phyloP scores from a whole-genome alignment of 2,329 filamentous ascomycete species.

The Colletotrichum sp. region DNA sequence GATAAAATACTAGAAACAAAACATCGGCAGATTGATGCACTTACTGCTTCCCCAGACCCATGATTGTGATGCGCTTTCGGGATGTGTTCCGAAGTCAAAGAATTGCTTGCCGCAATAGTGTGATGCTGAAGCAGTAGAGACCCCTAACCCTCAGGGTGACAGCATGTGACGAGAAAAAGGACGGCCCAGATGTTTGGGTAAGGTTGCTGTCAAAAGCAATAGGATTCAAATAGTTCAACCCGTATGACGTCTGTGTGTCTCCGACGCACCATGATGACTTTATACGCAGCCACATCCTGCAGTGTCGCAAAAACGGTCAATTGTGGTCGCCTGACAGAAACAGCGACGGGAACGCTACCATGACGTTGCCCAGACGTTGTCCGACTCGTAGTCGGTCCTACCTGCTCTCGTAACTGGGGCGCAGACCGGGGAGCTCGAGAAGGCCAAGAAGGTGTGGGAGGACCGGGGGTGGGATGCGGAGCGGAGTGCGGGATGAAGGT shows the following conservation, averaged over 20 bases:
- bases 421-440: neutral
- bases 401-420: conserved; percentile 8
- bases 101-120: too few species aligned
- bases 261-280: neutral
- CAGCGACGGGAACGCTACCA: neutral
- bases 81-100: neutral
- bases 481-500: neutral
- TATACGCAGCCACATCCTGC: conserved; percentile 10
- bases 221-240: neutral
- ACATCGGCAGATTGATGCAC: neutral
- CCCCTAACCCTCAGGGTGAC: neutral
- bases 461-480: neutral
- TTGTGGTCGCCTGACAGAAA: neutral
- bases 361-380: conserved; percentile 15
- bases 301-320: neutral
- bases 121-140: neutral
- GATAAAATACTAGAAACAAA: neutral
- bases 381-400: conserved; percentile 14
- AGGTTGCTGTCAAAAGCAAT: neutral
- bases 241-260: neutral
- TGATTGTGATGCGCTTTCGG: neutral
- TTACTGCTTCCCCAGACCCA: conserved; percentile 19
- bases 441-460: conserved; percentile 1
- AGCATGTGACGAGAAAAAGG: neutral
- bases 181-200: neutral